A percentile compares a stretch with the other conserved stretches of the same genome.
Conservation (phyloP, 1,284 basidiomycete species). For the Austroboletus niveus region DNA sequence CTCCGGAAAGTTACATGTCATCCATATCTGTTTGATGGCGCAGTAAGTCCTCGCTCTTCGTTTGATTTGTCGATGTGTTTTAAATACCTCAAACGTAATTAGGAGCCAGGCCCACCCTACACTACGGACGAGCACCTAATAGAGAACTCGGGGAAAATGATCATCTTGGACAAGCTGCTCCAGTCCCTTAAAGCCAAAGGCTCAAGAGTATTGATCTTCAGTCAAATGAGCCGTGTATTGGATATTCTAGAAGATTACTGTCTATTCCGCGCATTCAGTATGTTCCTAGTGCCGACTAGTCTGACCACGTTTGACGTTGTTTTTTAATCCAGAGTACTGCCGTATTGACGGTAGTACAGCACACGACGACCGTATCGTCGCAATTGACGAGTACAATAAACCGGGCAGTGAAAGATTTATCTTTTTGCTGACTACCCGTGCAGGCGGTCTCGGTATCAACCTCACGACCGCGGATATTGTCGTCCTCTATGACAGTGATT, state of each 20-base stretch:
- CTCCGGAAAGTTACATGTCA: conserved; percentile 84
- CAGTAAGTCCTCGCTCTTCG: conserved; percentile 45
- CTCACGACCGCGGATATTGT: conserved; percentile 95
- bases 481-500: conserved; percentile 97
- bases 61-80: background rate
- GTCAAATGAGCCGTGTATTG: conserved; percentile 93
- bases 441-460: conserved; percentile 98
- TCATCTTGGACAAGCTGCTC: conserved; percentile 94
- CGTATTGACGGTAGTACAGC: conserved; percentile 95
- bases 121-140: conserved; percentile 98
- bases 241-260: conserved; percentile 99
- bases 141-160: conserved; percentile 96
- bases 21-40: conserved; percentile 86
- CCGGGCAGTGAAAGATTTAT: conserved; percentile 95
- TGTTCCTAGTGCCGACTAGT: conserved; percentile 31
- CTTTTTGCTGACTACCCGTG: conserved; percentile 95
- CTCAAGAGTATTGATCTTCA: conserved; percentile 95
- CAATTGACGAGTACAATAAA: conserved; percentile 98
- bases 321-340: conserved; percentile 73
- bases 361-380: conserved; percentile 93
- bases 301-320: background rate
- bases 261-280: conserved; percentile 87
- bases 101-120: conserved; percentile 97
- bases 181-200: conserved; percentile 89
- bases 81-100: background rate